Percentiles rank a stretch among this genome's conserved stretches.
Evolutionary conservation across 2,329 filamentous ascomycete species (phyloP).

Genomic region (Botryotinia convoluta): DNA sequence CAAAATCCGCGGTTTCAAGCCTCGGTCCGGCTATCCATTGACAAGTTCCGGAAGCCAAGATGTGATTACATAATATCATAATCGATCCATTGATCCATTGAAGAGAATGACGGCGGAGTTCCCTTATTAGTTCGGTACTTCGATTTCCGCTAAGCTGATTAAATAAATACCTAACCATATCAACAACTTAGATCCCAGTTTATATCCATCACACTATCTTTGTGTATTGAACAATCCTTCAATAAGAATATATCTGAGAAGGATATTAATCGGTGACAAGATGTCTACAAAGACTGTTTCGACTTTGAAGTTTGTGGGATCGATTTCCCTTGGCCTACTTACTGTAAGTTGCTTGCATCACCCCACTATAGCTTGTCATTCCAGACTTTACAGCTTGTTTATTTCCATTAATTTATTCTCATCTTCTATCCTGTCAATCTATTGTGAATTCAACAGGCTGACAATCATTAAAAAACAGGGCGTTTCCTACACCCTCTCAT

Average conservation of each 20-base stretch:
- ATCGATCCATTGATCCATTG: background rate
- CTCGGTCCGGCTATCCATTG: background rate
- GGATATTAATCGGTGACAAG: background rate
- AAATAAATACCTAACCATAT: background rate
- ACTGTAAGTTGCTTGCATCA: conserved; percentile 60
- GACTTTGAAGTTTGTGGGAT: conserved; percentile 88
- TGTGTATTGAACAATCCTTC: background rate
- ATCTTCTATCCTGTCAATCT: background rate
- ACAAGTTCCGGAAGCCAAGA: background rate
- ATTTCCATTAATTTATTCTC: background rate
- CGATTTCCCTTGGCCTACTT: conserved; percentile 80
- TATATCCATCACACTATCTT: background rate
- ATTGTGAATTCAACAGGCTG: background rate
- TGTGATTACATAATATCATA: conserved; percentile 3
- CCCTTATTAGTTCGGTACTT: background rate
- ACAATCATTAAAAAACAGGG: conserved; percentile 54
- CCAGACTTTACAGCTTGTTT: background rate
- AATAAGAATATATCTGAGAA: background rate
- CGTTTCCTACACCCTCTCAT: conserved; percentile 79
- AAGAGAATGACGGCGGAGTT: background rate
- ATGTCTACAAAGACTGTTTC: conserved; percentile 71
- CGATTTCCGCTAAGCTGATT: background rate
- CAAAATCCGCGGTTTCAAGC: background rate
- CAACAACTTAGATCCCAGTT: background rate
- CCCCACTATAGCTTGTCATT: conserved; percentile 23